phyloP scores from a whole-genome alignment of 108 stramenopile species.

The Epipyxis sp. region DNA sequence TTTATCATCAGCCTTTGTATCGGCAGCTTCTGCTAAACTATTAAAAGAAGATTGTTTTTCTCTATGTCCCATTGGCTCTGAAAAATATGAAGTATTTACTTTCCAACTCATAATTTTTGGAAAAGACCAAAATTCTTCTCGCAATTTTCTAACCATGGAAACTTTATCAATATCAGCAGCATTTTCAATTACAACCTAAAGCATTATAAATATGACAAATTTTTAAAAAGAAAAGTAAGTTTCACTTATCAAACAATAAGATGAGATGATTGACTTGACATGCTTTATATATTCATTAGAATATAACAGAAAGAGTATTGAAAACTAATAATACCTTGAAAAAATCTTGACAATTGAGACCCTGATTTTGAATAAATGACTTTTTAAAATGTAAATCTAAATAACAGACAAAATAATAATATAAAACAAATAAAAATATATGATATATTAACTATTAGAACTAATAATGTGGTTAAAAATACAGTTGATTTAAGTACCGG shows the following conservation, averaged over 20 bases:
- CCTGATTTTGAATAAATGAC: neutral
- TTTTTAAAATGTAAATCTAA: neutral
- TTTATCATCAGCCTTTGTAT: too few relatives aligned
- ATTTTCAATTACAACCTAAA: slow-evolving; percentile 89
- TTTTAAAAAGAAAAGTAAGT: too few relatives aligned
- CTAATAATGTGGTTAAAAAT: too few relatives aligned
- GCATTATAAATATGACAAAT: too few relatives aligned
- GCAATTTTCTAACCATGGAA: slow-evolving; percentile 68
- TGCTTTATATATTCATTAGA: too few relatives aligned
- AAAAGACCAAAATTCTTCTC: slow-evolving; percentile 78
- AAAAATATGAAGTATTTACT: too few relatives aligned
- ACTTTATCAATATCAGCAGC: slow-evolving; percentile 72
- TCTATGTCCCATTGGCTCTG: too few relatives aligned
- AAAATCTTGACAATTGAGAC: neutral
- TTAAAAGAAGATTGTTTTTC: too few relatives aligned
- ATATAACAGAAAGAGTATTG: neutral
- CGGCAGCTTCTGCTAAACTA: too few relatives aligned
- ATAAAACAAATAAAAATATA: neutral
- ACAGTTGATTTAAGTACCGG: too few relatives aligned
- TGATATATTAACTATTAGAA: neutral
- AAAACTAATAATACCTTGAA: neutral
- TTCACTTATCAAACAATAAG: too few relatives aligned
- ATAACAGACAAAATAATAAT: neutral
- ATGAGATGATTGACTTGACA: too few relatives aligned
- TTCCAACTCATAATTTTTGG: slow-evolving; percentile 73